These are phyloP conservation scores for Dactylella cylindrospora DNA, from an alignment of 2,329 filamentous ascomycete genomes.

Conservation along the genomic window DNA sequence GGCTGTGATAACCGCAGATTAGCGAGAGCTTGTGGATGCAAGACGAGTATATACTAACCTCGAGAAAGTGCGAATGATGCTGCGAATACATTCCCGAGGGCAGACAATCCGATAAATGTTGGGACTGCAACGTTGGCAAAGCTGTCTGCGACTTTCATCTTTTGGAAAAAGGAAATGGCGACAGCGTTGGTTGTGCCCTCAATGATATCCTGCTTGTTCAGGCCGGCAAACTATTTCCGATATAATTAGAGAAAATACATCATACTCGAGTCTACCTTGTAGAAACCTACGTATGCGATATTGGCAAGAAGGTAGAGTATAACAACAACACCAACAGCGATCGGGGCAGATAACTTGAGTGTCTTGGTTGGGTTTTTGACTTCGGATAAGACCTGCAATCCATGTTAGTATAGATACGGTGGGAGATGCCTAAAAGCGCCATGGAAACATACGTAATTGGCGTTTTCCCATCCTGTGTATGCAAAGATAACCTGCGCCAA, in stretches of 20 bases:
- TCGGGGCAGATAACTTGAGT: constrained; percentile 60
- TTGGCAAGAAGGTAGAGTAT: constrained; percentile 66
- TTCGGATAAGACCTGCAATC: constrained; percentile 57
- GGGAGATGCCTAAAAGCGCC: background rate
- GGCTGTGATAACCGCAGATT: constrained; percentile 3
- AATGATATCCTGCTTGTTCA: constrained; percentile 62
- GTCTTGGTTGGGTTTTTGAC: constrained; percentile 61
- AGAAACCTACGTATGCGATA: constrained; percentile 58
- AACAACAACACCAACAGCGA: constrained; percentile 62
- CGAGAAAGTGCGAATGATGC: constrained; percentile 63
- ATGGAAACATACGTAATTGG: constrained; percentile 56
- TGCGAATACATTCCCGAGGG: constrained; percentile 64
- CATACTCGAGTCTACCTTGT: background rate
- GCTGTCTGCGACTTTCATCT: constrained; percentile 60
- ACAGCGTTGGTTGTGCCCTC: constrained; percentile 59
- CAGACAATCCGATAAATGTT: constrained; percentile 63
- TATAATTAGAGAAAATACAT: background rate
- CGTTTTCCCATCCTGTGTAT: constrained; percentile 66
- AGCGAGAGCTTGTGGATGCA: background rate
- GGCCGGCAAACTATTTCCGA: constrained; percentile 59
- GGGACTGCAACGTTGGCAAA: constrained; percentile 56
- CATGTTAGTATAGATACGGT: background rate
- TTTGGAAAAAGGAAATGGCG: constrained; percentile 63
- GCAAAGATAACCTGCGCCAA: constrained; percentile 63
- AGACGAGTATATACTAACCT: background rate